phyloP scores from a whole-genome alignment of 192 early-diverging fungal genomes.

The Backusella westeae region DNA sequence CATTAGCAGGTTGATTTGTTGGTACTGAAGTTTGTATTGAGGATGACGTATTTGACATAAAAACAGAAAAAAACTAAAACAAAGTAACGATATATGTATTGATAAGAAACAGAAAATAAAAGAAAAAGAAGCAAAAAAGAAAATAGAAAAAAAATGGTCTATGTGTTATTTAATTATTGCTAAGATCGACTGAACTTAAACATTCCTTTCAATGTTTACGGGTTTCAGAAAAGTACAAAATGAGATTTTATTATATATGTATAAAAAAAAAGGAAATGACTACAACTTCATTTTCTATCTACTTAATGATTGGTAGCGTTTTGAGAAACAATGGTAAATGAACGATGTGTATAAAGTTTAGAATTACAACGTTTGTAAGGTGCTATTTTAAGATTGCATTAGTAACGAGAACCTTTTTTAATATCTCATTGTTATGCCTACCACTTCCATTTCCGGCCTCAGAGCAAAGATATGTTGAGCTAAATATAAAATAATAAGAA shows the following conservation, averaged over 20 bases:
- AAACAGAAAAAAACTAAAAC: neutral
- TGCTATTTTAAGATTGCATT: neutral
- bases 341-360: neutral
- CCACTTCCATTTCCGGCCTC: neutral
- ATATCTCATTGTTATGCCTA: neutral
- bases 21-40: neutral
- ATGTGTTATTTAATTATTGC: neutral
- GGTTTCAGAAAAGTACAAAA: neutral
- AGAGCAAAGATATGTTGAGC: constrained; percentile 2
- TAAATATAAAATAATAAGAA: neutral
- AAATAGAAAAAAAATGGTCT: neutral
- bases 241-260: neutral
- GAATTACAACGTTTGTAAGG: neutral
- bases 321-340: neutral
- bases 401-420: neutral
- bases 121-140: neutral
- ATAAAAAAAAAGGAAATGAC: too few species aligned
- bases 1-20: neutral
- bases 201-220: neutral
- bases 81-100: neutral
- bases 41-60: neutral
- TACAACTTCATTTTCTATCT: neutral
- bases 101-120: neutral
- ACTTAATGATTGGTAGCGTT: neutral
- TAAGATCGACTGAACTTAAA: constrained; percentile 1